Conservation (phyloP, 2,329 filamentous ascomycete genomes). For the Colletotrichum abscissum region DNA sequence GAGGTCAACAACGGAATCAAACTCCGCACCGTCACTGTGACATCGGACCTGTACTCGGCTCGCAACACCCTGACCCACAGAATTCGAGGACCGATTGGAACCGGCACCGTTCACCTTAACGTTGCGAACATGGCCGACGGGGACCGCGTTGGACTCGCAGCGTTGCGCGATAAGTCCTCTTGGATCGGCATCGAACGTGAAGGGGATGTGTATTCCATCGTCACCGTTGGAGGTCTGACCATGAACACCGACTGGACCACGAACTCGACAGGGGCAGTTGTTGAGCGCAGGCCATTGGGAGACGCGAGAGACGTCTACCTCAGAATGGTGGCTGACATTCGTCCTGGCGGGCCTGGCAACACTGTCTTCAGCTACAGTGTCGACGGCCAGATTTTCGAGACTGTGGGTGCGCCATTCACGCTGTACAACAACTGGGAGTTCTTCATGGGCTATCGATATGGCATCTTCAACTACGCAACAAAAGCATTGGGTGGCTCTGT, state of each 20-base stretch:
- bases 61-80: constrained; percentile 57
- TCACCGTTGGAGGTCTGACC: constrained; percentile 12
- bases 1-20: constrained; percentile 47
- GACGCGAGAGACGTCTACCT: constrained; percentile 36
- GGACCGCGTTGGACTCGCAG: constrained; percentile 58
- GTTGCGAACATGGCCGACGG: constrained; percentile 58
- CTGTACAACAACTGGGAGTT: constrained; percentile 54
- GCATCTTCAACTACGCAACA: constrained; percentile 61
- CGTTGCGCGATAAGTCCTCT: constrained; percentile 59
- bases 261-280: not conserved
- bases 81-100: constrained; percentile 55
- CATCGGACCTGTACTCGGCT: constrained; percentile 56
- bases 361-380: constrained; percentile 51
- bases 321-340: constrained; percentile 37
- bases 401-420: constrained; percentile 47
- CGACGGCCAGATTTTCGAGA: constrained; percentile 51
- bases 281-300: not conserved
- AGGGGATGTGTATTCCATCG: constrained; percentile 42
- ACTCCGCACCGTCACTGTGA: constrained; percentile 60
- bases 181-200: constrained; percentile 60
- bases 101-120: constrained; percentile 60
- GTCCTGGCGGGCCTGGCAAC: constrained; percentile 31
- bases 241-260: constrained; percentile 2
- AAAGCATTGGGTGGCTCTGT: constrained; percentile 39
- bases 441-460: constrained; percentile 61